Conservation (phyloP, 306 rosid genomes). For the Cucumis sativus region Cucumber_9930_V3 NC_026661.2:13067501-13068000, state of each 20-base stretch:
- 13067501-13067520: neutral
- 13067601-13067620: neutral
- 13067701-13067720: neutral
- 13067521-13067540: neutral
- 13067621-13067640: neutral
- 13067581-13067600: neutral
- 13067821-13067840: neutral
- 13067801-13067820: neutral
- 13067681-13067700: neutral
- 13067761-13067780: neutral
- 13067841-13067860: neutral
- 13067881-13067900: neutral
- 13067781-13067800: neutral
- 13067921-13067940: neutral
- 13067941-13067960: neutral
- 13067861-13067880: neutral
- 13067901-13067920: neutral
- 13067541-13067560: neutral
- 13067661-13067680: neutral
- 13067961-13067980: neutral
- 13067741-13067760: neutral
- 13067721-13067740: neutral
- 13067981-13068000: neutral
- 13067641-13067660: neutral
- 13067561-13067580: neutral